Evolutionary conservation across 805 yeast genomes (phyloP), one percentile per base, ranked within the genome.

Genomic region (Jamesozyma piceae): DNA sequence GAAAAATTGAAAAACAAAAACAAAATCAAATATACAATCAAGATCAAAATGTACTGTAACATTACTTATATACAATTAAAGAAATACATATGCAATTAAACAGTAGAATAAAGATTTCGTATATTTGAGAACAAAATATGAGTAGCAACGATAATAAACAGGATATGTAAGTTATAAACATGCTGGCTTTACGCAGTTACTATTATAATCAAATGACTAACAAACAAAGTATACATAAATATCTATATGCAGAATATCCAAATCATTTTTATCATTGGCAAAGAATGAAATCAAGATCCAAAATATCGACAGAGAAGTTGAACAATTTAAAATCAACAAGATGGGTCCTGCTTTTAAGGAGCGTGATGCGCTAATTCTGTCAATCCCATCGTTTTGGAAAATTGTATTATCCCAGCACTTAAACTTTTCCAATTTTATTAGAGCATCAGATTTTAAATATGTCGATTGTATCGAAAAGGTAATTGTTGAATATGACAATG

Each of bases 311-410:
- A 70, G 72, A 38, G 75, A 77, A 21, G 78, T 78, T 20, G 71
- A 80, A 51, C 60, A 72, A 35, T 73, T 64, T 47, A 68, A 83
- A 39, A 59, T 80, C 31, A 60, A 63, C 38, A 63, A 72, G 26
- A 72, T 86, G 6, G 73, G 72, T 48, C 74, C 78, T 17, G 67
- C 84, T 6, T 86, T 77, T 55, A 66, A 57, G 5, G 62, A 72
- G 44, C 69, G 97, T 51, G 69, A 84, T 20, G 66, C 53, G 5
- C 63, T 73, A n/a, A 67, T 80, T 14, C 43, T 52, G 4, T 58
- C 68, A 3, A 74, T 88, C 35, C 87, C 89, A 1, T 75, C 75
- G 49, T 88, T 90, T 61, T 90, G 97, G 97, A 81, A 83, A 53
- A 74, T 82, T 41, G 95, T 84, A 0, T 63, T 90, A 10, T 87